A percentile compares a stretch with the other conserved stretches of the same genome.
Conservation (phyloP, 495 filamentous ascomycete species). For the Opeltia flavorubescens region DNA sequence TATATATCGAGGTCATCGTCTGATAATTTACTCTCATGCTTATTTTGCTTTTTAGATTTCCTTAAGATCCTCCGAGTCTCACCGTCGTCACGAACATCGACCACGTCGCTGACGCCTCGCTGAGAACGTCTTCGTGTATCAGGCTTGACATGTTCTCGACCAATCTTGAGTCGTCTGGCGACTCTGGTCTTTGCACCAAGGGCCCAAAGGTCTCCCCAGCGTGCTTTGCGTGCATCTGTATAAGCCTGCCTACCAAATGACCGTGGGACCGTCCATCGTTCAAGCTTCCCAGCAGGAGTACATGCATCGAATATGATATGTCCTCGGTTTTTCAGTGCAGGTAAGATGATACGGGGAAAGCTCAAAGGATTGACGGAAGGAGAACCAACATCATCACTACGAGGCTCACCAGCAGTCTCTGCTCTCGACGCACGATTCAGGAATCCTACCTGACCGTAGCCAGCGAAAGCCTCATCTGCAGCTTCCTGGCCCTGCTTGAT, state of each 20-base stretch:
- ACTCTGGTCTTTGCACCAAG: slow-evolving; percentile 76
- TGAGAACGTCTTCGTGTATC: background rate
- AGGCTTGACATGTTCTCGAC: background rate
- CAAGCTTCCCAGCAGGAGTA: slow-evolving; percentile 72
- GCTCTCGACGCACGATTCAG: slow-evolving; percentile 1
- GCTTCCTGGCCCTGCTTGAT: slow-evolving; percentile 29
- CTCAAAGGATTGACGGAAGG: slow-evolving; percentile 40
- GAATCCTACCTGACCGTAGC: slow-evolving; percentile 25
- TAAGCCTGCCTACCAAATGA: slow-evolving; percentile 69
- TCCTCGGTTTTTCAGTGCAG: slow-evolving; percentile 71
- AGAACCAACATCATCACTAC: background rate
- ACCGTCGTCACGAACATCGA: background rate
- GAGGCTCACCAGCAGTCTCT: background rate
- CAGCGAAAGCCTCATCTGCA: slow-evolving; percentile 36
- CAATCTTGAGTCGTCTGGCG: background rate
- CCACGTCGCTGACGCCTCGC: background rate
- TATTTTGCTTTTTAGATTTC: background rate
- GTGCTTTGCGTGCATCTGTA: slow-evolving; percentile 77
- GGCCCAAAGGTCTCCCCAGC: slow-evolving; percentile 93
- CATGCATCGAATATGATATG: slow-evolving; percentile 87
- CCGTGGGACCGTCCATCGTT: slow-evolving; percentile 84
- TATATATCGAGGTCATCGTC: too few species aligned
- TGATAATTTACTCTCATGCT: too few species aligned
- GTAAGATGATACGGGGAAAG: slow-evolving; percentile 63
- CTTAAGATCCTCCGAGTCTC: background rate